These are phyloP conservation scores for Hypoxylon sp. DNA, from an alignment of 2,329 filamentous ascomycete species.

Conservation along the genomic window DNA sequence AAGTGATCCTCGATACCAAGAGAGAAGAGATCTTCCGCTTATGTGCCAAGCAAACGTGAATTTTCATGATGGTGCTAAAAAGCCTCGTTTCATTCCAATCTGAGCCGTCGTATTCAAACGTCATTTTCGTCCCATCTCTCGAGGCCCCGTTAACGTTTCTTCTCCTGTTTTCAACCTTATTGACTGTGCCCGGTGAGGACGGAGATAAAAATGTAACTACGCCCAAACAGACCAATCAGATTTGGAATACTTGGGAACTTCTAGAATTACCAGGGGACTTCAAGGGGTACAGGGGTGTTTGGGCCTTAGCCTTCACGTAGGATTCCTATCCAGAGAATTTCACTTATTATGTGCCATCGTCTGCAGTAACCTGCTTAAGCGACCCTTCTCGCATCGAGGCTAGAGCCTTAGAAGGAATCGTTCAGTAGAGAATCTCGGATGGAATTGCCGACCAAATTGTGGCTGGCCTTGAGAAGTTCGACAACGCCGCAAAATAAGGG, in stretches of 20 bases:
- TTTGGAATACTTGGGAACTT: constrained; percentile 26
- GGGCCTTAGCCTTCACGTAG: constrained; percentile 18
- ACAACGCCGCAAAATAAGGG: constrained; percentile 25
- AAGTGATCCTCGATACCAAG: constrained; percentile 32
- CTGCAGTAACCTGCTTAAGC: constrained; percentile 30
- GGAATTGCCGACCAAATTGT: constrained; percentile 29
- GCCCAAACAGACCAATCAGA: constrained; percentile 19
- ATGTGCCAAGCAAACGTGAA: constrained; percentile 32
- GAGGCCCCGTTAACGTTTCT: constrained; percentile 33
- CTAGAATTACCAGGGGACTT: constrained; percentile 40
- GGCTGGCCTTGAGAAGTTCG: constrained; percentile 1
- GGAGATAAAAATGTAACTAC: constrained; percentile 27
- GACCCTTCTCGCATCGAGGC: constrained; percentile 23
- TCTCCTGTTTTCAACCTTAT: constrained; percentile 38
- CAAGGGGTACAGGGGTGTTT: constrained; percentile 23
- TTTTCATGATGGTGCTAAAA: constrained; percentile 17
- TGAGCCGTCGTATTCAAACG: constrained; percentile 18
- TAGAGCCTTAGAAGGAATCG: constrained; percentile 25
- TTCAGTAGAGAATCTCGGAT: constrained; percentile 34
- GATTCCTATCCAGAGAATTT: constrained; percentile 27
- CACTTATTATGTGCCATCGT: constrained; percentile 13
- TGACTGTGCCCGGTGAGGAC: constrained; percentile 24
- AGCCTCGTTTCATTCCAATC: constrained; percentile 31
- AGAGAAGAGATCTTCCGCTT: constrained; percentile 31
- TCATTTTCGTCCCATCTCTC: constrained; percentile 45